Base-by-base conservation (phyloP, 2,329 filamentous ascomycete species). In the Cladorrhinum sp. region DNA sequence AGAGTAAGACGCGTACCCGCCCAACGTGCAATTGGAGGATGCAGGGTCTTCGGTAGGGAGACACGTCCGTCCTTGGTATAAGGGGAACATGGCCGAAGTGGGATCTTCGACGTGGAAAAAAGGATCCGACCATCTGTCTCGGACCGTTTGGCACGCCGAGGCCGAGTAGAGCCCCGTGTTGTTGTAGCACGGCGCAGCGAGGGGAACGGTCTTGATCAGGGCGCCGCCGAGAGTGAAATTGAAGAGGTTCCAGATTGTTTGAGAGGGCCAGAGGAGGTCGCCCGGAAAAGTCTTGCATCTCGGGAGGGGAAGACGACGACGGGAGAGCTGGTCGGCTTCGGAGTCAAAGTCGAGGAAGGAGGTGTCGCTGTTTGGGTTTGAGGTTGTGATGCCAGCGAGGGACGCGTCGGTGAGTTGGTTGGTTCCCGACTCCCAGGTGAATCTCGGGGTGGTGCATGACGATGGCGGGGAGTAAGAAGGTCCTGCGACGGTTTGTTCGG, bases 61-160 rank as follows among this genome's bases (percentile, higher is more conserved):
- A 62, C 76, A 78, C 14, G 76, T 77, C 4, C 68, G 65, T 4
- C 75, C 75, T 64, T 77, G 67, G 62, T 72, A 78, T 2, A 79
- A 57, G 2, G 76, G 74, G 62, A 71, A 77, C 73, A 77, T 77
- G 52, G 75, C 65, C 1, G 76, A 77, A 8, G 74, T 74, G 2
- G 77, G 76, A 56, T 79, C 73, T 3, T 67, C 58, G 12, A 71
- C 69, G 60, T 68, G 66, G 1, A 66, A 8, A 53, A 60, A 50
- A 1, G 62, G 62, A 33, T 58, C 55, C 50, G n/a, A 46, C 67
- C 67, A 69, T 51, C 70, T 68, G 3, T 64, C 63, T 2, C 68
- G 54, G 16, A 76, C 57, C 36, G 64, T 62, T 16, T 68, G 64
- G 63, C 75, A 77, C 50, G 65, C 65, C 26, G 68, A 70, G 9